Base-by-base conservation (phyloP, 306 rosid species). In the Inga oerstediana region DNA sequence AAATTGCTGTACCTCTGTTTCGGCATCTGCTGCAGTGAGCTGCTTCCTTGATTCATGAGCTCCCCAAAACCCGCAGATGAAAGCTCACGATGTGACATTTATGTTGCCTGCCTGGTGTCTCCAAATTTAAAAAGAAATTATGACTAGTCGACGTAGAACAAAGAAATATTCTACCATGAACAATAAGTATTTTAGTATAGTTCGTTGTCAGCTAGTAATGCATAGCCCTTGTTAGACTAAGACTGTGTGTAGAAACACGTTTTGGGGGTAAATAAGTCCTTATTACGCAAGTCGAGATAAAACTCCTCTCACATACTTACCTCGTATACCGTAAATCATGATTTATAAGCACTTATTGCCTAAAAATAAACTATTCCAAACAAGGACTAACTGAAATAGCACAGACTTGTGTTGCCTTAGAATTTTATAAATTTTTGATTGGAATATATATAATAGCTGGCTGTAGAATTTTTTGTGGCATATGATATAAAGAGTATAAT, bases 41-140 rank as follows among this genome's bases (percentile, higher is more conserved):
- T 75, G 45, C 69, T 75, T 82, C 83, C 80, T 81, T 59, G 81
- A 48, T 77, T 43, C 67, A 77, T 66, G 85, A 35, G 24, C 68
- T 37, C 69, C 90, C 79, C 80, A 75, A 84, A 80, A 85, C 88
- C 85, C 82, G 87, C 82, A 81, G 79, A 59, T 78, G 71, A 85
- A 84, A 62, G 81, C 79, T 83, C 85, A 86, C 84, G 77, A 71
- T 78, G 78, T 79, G 82, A 82, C 77, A 71, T 44, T 82, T 51
- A 74, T 80, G 43, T 68, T 37, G 48, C 48, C 48, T 68, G 0
- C 48, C 48, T 19, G 0, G 48, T 9, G 48, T 9, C 73, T 8
- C 48, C 48, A 17, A 68, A 37, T 68, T 16, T 8, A 68, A 68
- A 37, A 19, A 20, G 66, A 5, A 8, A 3, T 22, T 10, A 3